Evolutionary conservation across 495 filamentous ascomycete genomes (phyloP), one percentile per base, ranked within the genome.

Genomic region (Neurospora discreta): DNA sequence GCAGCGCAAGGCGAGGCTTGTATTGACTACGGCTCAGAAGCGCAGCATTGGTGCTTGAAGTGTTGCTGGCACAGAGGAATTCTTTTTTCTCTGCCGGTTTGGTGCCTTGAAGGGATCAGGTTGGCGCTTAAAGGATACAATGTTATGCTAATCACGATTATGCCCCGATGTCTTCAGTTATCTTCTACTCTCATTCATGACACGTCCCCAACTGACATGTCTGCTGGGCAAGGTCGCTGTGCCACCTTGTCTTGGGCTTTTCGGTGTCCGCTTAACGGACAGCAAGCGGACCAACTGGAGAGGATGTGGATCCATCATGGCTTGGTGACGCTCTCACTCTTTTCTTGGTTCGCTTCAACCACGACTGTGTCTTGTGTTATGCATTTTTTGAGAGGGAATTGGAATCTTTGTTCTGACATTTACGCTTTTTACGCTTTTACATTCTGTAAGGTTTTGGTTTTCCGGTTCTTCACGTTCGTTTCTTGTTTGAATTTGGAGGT

Each of bases 11-110:
- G 90, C 93, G 13, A 90, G 93, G 86, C 88, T 97, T 79, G 91
- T 98, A 73, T 86, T 97, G 68, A 93, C 89, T 68, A 93, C 90
- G 71, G 92, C 92, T 71, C 93, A 96, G 83, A 97, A 97, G 89
- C 91, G 94, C 78, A 97, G 93, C 85, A 39, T 77, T 20, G 73
- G 70, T 69, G 74, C 72, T 44, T 77, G 74, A 52, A 65, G 70
- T 68, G 26, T 33, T 30, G 39, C 7, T 23, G 46, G 72, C 44
- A 52, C 3, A 33, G 0, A 16, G 52, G 26, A 16, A 60, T 9
- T 33, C 23, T 69, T 26, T n/a, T n/a, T n/a, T n/a, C n/a, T 36
- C 4, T 43, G 30, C 13, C 11, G 23, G 1, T 60, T 60, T 60
- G 52, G 26, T 33, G 52, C 18, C 38, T 69, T 26, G 72, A 38